A percentile compares a stretch with the other conserved stretches of the same genome.
Conservation (phyloP, 768 basidiomycete species). For the Sporobolomyces roseus region DNA sequence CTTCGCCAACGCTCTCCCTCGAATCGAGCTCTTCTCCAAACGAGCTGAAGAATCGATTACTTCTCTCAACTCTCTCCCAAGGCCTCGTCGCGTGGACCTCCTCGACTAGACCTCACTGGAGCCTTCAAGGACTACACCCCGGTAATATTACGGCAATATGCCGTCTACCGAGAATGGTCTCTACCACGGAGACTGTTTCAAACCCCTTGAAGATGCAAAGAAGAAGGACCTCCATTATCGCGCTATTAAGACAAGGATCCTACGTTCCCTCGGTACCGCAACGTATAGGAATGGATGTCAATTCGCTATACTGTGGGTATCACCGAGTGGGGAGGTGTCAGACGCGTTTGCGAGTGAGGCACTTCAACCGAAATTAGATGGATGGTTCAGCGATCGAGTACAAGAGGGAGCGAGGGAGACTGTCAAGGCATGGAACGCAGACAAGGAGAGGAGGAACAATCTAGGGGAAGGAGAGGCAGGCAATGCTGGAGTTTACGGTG, state of each 20-base stretch:
- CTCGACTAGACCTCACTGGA: neutral
- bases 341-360: slow-evolving; percentile 51
- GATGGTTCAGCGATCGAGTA: slow-evolving; percentile 37
- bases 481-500: slow-evolving; percentile 30
- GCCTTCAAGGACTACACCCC: neutral
- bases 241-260: slow-evolving; percentile 40
- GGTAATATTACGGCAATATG: neutral
- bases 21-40: too few species aligned
- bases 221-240: slow-evolving; percentile 3
- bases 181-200: neutral
- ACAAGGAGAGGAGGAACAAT: slow-evolving; percentile 23
- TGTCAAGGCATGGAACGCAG: slow-evolving; percentile 6
- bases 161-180: neutral
- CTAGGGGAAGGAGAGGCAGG: slow-evolving; percentile 10
- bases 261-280: slow-evolving; percentile 49
- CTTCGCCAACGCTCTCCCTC: too few species aligned
- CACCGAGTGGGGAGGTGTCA: slow-evolving; percentile 48
- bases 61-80: neutral
- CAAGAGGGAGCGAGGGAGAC: slow-evolving; percentile 28
- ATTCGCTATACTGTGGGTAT: slow-evolving; percentile 51
- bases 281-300: slow-evolving; percentile 51
- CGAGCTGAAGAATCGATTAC: too few species aligned
- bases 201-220: neutral
- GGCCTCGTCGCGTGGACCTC: neutral
- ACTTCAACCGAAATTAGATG: slow-evolving; percentile 44